Evolutionary conservation across 345 rosid genomes (phyloP), one percentile per base, ranked within the genome.

Genomic region (Brassica incana): DNA sequence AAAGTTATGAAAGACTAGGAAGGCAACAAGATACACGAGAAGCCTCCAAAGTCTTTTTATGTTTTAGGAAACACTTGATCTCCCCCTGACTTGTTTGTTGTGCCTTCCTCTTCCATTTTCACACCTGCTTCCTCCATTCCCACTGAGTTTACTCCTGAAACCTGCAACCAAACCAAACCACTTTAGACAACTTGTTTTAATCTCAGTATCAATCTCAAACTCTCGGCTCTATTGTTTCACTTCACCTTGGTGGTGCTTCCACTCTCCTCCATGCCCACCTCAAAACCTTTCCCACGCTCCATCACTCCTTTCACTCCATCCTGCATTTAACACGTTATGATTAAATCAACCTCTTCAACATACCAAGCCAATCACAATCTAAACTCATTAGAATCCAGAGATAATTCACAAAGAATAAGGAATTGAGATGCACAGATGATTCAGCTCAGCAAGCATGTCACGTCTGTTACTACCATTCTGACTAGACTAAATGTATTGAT

Each of bases 101-200:
- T 45, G 69, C 81, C 88, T 72, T 90, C 98, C 61, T 85, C 91
- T 73, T 90, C 97, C 65, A 84, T 80, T 83, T 90, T 92, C 80
- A 88, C 81, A 74, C 77, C 77, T 73, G 89, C 77, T 65, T 88
- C 98, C 78, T 89, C 97, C 43, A 88, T 80, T 65, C 85, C 81
- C 91, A 89, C 85, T 68, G 92, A 75, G 74, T 78, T 83, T 29
- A 69, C 64, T 69, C 87, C 92, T 45, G 70, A 33, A 63, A 76
- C 86, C 97, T 94, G 91, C 83, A 83, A 79, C 69, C 70, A 33
- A 35, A 74, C 52, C 48, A 40, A 40, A 40, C 56, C 60, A 68
- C 65, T 38, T 77, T 40, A 70, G 48, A n/a, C 48, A 71, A 50
- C 15, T n/a, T 52, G 6, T 52, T n/a, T 18, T 18, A 52, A n/a